Conservation (phyloP, 768 basidiomycete species). For the Tricholoma terreum region DNA sequence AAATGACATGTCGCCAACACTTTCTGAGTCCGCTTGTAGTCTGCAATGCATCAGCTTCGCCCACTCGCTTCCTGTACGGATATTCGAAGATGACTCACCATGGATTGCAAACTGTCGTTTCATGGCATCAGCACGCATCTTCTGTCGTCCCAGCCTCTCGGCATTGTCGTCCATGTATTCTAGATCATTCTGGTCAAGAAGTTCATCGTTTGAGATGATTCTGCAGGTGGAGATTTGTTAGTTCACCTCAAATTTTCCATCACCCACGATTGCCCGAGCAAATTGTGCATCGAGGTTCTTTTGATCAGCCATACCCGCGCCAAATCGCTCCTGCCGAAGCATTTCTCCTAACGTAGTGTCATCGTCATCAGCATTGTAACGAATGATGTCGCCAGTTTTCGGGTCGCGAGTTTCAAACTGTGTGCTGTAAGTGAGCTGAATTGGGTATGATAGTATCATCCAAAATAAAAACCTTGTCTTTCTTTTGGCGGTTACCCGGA, state of each 20-base stretch:
- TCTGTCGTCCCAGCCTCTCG: conserved; percentile 85
- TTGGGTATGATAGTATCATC: not conserved
- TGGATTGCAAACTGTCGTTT: conserved; percentile 96
- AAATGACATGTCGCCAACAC: conserved; percentile 82
- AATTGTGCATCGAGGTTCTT: conserved; percentile 90
- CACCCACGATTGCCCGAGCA: conserved; percentile 82
- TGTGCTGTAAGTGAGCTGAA: conserved; percentile 1
- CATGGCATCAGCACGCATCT: conserved; percentile 96
- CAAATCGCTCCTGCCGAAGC: conserved; percentile 88
- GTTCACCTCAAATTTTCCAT: conserved; percentile 79
- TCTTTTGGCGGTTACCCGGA: conserved; percentile 78
- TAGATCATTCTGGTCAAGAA: conserved; percentile 62
- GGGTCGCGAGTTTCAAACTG: conserved; percentile 87
- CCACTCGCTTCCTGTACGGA: not conserved
- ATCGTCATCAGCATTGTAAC: conserved; percentile 92
- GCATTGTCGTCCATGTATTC: conserved; percentile 98
- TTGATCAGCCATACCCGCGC: conserved; percentile 86
- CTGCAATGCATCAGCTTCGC: conserved; percentile 39
- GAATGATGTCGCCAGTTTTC: conserved; percentile 85
- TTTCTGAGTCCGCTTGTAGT: conserved; percentile 93
- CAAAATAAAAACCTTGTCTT: conserved; percentile 70
- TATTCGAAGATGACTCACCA: conserved; percentile 45
- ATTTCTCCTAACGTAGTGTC: conserved; percentile 83
- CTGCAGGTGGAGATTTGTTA: not conserved
- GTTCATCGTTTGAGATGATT: not conserved